Conservation (phyloP, 2,329 filamentous ascomycete species). For the Cryoendolithus antarcticus region DNA sequence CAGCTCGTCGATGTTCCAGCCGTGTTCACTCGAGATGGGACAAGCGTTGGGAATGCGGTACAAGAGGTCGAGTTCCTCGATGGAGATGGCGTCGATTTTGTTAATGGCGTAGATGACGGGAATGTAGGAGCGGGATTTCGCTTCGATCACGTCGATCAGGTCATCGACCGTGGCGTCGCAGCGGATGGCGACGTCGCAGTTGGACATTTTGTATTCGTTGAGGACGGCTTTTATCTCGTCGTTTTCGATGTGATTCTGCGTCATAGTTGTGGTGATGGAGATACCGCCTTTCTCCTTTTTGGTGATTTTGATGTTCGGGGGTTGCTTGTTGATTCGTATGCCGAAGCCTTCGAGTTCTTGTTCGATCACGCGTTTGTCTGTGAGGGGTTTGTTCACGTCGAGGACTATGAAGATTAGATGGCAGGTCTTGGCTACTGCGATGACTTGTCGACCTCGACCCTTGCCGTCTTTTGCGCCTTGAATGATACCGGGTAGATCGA, state of each 20-base stretch:
- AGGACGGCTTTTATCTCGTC: constrained; percentile 98
- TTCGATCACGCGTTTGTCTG: constrained; percentile 94
- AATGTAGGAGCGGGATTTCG: constrained; percentile 89
- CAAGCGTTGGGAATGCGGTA: constrained; percentile 96
- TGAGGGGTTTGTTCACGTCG: constrained; percentile 95
- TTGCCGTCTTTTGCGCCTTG: constrained; percentile 97
- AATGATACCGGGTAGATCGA: constrained; percentile 97
- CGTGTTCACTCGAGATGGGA: constrained; percentile 86
- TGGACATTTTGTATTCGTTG: constrained; percentile 92
- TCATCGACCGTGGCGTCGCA: constrained; percentile 97
- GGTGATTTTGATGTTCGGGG: constrained; percentile 97
- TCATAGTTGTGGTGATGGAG: constrained; percentile 88
- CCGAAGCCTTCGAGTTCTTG: constrained; percentile 92
- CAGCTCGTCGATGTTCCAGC: constrained; percentile 96
- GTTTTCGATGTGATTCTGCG: constrained; percentile 80
- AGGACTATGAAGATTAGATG: constrained; percentile 97
- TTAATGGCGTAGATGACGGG: constrained; percentile 98
- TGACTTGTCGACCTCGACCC: constrained; percentile 93
- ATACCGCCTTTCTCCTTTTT: constrained; percentile 99
- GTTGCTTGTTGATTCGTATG: constrained; percentile 92
- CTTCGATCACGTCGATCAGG: constrained; percentile 88
- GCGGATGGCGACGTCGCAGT: constrained; percentile 91
- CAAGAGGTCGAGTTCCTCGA: constrained; percentile 89
- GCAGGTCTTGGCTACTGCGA: constrained; percentile 97
- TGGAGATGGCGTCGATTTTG: constrained; percentile 97